phyloP scores from a whole-genome alignment of 306 rosid genomes.

The Quercus ilex region DNA sequence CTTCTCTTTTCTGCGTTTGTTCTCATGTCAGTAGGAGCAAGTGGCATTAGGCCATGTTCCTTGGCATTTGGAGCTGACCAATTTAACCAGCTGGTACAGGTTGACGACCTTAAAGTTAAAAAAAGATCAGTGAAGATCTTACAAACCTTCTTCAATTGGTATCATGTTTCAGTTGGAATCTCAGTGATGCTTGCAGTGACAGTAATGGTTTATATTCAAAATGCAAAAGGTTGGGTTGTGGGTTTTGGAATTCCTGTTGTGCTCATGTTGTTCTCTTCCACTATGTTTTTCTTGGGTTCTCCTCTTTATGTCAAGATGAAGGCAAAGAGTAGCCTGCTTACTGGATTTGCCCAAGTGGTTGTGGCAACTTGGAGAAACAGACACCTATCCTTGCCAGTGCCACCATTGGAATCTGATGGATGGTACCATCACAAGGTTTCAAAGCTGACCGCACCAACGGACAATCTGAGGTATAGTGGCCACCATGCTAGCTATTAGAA shows the following conservation, averaged over 20 bases:
- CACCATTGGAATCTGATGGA: slow-evolving; percentile 24
- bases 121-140: slow-evolving; percentile 23
- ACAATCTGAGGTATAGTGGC: slow-evolving; percentile 43
- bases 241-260: slow-evolving; percentile 74
- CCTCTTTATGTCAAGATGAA: slow-evolving; percentile 35
- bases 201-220: slow-evolving; percentile 66
- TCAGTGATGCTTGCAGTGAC: slow-evolving; percentile 45
- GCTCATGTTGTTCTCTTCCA: slow-evolving; percentile 53
- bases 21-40: slow-evolving; percentile 73
- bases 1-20: slow-evolving; percentile 46
- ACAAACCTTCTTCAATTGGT: slow-evolving; percentile 81
- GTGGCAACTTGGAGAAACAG: slow-evolving; percentile 68
- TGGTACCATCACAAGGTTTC: slow-evolving; percentile 57
- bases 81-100: slow-evolving; percentile 23
- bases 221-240: slow-evolving; percentile 49
- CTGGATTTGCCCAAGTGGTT: slow-evolving; percentile 47
- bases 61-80: slow-evolving; percentile 79
- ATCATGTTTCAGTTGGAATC: slow-evolving; percentile 66
- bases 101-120: slow-evolving; percentile 32
- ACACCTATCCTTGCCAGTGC: slow-evolving; percentile 33
- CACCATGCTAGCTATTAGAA: no score
- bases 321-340: slow-evolving; percentile 52
- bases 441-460: slow-evolving; percentile 53
- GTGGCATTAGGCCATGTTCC: slow-evolving; percentile 78
- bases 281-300: slow-evolving; percentile 64